Percentiles rank a stretch among this genome's conserved stretches.
Conservation (phyloP, 2,329 filamentous ascomycete species). For the Didymella pinodella region DNA sequence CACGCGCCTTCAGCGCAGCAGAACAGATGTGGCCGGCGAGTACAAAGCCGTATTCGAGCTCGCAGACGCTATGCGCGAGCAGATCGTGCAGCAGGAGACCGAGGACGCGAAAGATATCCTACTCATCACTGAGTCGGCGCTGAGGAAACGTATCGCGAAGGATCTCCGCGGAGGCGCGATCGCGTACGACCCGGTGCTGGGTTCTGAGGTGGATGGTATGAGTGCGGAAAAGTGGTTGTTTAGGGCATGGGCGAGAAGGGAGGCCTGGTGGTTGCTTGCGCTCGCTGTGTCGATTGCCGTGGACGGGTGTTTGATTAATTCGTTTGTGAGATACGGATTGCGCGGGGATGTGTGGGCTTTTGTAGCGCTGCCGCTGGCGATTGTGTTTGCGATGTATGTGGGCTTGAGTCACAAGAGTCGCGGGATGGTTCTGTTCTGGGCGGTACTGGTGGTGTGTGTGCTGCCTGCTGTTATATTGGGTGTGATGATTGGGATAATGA, state of each 20-base stretch:
- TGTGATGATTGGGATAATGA: background rate
- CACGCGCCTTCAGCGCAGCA: constrained; percentile 6
- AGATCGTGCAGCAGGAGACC: constrained; percentile 10
- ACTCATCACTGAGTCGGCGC: background rate
- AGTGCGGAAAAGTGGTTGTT: background rate
- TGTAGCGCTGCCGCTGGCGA: constrained; percentile 1
- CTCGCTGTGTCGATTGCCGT: background rate
- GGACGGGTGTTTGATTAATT: background rate
- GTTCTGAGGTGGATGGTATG: background rate
- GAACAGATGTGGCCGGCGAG: constrained; percentile 22
- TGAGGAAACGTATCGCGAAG: constrained; percentile 2
- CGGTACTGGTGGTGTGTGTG: constrained; percentile 3
- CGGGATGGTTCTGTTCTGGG: constrained; percentile 11
- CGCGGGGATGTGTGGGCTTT: background rate
- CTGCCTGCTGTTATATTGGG: constrained; percentile 1
- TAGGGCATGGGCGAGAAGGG: constrained; percentile 2
- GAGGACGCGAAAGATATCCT: background rate
- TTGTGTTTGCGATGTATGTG: constrained; percentile 13
- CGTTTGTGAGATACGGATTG: background rate
- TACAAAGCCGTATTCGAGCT: constrained; percentile 30
- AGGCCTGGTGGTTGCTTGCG: constrained; percentile 5
- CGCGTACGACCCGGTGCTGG: constrained; percentile 3
- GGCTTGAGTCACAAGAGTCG: constrained; percentile 8
- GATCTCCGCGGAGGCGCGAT: constrained; percentile 28
- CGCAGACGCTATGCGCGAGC: constrained; percentile 23